These are phyloP conservation scores for Ulmus americana DNA, from an alignment of 331 rosid genomes.

Conservation along the genomic window DNA sequence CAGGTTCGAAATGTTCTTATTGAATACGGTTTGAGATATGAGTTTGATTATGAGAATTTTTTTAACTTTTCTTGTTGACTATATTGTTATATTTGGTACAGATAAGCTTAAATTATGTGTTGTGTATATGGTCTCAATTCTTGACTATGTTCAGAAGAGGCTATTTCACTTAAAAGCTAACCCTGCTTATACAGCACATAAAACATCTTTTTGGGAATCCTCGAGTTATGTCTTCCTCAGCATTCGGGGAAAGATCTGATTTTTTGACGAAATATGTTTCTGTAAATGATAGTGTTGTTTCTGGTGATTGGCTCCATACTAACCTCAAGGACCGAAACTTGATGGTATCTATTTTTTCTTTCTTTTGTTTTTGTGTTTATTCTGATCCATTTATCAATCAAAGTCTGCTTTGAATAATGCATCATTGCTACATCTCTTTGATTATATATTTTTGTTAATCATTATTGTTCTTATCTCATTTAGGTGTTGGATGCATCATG, in stretches of 20 bases:
- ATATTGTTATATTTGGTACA: not conserved
- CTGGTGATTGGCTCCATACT: constrained; percentile 80
- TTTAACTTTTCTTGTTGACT: not conserved
- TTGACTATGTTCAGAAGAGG: constrained; percentile 43
- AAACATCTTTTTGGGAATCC: constrained; percentile 31
- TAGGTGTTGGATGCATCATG: constrained; percentile 97
- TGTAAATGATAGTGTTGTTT: constrained; percentile 66
- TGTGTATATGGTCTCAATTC: constrained; percentile 16
- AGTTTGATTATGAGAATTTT: not conserved
- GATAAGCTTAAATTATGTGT: not conserved
- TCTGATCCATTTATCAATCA: not conserved
- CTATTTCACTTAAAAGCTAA: constrained; percentile 24
- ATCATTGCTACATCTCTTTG: not conserved
- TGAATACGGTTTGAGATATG: not conserved
- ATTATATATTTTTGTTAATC: constrained; percentile 7
- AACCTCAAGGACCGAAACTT: constrained; percentile 68
- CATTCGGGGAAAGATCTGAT: constrained; percentile 36
- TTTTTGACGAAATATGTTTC: constrained; percentile 53
- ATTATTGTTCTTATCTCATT: constrained; percentile 7
- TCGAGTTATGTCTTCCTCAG: constrained; percentile 56
- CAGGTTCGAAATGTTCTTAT: constrained; percentile 2
- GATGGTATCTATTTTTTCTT: constrained; percentile 41
- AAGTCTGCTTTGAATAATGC: not conserved
- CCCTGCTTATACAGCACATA: constrained; percentile 32
- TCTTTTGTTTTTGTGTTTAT: not conserved